Conservation (phyloP, 805 yeast species). For the Maudiozyma serrabonitensis region DNA sequence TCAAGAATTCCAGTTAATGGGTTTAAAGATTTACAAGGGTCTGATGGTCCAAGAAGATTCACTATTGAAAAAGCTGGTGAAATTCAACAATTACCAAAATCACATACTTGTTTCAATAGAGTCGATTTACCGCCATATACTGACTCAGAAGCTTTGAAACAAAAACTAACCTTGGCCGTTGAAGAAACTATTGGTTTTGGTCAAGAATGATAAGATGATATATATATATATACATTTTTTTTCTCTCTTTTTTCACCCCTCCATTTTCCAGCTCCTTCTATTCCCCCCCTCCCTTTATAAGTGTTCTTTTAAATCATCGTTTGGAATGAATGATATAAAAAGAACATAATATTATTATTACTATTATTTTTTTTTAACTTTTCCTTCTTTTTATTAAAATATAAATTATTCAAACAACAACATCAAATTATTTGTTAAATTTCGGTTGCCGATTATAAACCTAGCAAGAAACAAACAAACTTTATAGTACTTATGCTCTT, state of each 20-base stretch:
- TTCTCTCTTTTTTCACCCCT: not conserved
- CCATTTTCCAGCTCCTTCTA: not conserved
- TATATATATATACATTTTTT: not conserved
- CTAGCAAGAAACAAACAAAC: too few relatives aligned
- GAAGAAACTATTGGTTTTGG: constrained; percentile 99
- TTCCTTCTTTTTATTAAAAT: too few relatives aligned
- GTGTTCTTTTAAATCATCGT: too few relatives aligned
- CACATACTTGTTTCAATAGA: constrained; percentile 98
- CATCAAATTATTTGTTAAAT: too few relatives aligned
- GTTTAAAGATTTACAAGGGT: constrained; percentile 95
- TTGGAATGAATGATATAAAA: too few relatives aligned
- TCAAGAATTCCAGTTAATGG: constrained; percentile 98
- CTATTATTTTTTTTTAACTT: too few relatives aligned
- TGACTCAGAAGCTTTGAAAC: constrained; percentile 73
- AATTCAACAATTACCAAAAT: constrained; percentile 82
- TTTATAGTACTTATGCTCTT: too few relatives aligned
- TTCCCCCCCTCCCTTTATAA: not conserved
- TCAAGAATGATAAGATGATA: constrained; percentile 52
- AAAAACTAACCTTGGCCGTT: constrained; percentile 89
- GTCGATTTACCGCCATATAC: constrained; percentile 94
- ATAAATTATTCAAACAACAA: too few relatives aligned
- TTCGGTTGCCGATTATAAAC: too few relatives aligned
- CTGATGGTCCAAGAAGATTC: constrained; percentile 98
- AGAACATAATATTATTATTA: too few relatives aligned
- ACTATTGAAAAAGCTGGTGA: constrained; percentile 97